These are phyloP conservation scores for Coelastrella sp. DNA, from an alignment of 139 green algal species.

Conservation along the genomic window DNA sequence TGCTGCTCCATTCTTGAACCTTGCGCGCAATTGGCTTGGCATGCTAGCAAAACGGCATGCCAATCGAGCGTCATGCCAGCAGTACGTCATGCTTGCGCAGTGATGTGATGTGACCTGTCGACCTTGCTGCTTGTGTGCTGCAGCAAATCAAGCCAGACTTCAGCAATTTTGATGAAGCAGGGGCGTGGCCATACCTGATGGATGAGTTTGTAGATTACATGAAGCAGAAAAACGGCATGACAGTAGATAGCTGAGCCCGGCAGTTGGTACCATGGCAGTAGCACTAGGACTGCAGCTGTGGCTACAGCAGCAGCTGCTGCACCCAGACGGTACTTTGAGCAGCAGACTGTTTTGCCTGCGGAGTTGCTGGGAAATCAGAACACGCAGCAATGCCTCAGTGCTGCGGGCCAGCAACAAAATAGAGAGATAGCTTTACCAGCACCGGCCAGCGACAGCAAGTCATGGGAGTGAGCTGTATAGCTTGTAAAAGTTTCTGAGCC, in stretches of 20 bases:
- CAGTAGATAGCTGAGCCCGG: constrained; percentile 14
- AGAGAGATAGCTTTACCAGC: too few species aligned
- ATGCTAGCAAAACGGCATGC: too few species aligned
- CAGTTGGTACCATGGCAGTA: neutral
- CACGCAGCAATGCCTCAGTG: neutral
- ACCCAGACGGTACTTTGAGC: neutral
- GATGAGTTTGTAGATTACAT: constrained; percentile 69
- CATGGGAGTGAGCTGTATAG: too few species aligned
- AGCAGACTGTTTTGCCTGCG: neutral
- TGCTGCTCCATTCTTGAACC: too few species aligned
- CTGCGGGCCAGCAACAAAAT: neutral
- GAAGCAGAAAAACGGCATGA: constrained; percentile 51
- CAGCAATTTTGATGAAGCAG: constrained; percentile 86
- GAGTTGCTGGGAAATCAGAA: too few species aligned
- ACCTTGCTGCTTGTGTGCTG: neutral
- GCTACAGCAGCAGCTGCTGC: too few species aligned
- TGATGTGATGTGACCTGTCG: neutral
- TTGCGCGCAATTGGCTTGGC: too few species aligned
- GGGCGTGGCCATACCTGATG: constrained; percentile 89
- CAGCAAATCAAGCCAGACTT: constrained; percentile 83
- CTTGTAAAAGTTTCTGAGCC: neutral
- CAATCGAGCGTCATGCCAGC: too few species aligned
- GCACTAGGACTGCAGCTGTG: too few species aligned
- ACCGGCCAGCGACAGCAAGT: too few species aligned
- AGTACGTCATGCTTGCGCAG: too few species aligned